These are phyloP conservation scores for Alternaria brassicicola DNA, from an alignment of 2,329 filamentous ascomycete species.

Conservation along the genomic window DNA sequence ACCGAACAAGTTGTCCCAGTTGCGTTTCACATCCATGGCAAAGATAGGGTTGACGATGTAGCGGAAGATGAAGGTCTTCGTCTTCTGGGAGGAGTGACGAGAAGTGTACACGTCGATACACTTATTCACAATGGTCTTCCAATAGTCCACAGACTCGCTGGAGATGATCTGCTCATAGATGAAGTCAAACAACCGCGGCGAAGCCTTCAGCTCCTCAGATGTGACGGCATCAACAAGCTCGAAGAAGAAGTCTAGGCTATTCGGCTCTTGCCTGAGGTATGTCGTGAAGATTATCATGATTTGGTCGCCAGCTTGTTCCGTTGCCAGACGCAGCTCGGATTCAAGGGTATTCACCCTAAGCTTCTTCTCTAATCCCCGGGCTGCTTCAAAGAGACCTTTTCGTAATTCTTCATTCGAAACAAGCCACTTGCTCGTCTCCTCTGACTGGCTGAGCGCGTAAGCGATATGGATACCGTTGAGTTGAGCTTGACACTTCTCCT, in stretches of 20 bases:
- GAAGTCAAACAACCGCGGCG: constrained; percentile 76
- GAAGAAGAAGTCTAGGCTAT: constrained; percentile 83
- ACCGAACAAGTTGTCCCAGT: constrained; percentile 66
- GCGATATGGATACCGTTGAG: constrained; percentile 89
- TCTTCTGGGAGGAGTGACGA: constrained; percentile 79
- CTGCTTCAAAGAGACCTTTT: constrained; percentile 65
- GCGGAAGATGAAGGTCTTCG: constrained; percentile 90
- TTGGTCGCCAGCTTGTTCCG: constrained; percentile 87
- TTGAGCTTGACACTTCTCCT: constrained; percentile 75
- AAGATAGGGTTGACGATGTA: constrained; percentile 95
- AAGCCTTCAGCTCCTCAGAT: constrained; percentile 77
- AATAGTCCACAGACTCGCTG: constrained; percentile 83
- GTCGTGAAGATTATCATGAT: constrained; percentile 84
- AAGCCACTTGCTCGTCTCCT: constrained; percentile 70
- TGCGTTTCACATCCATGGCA: constrained; percentile 91
- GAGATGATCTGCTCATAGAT: constrained; percentile 86
- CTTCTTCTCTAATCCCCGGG: constrained; percentile 78
- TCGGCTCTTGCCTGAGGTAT: constrained; percentile 74
- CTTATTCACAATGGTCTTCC: constrained; percentile 79
- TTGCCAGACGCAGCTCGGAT: constrained; percentile 76
- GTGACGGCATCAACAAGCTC: constrained; percentile 84
- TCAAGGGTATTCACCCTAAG: constrained; percentile 73
- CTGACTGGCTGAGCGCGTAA: constrained; percentile 74
- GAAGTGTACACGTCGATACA: constrained; percentile 87
- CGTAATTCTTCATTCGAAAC: constrained; percentile 63